Evolutionary conservation across 805 yeast species (phyloP).

Genomic region (Starmerella lactis-condensi): DNA sequence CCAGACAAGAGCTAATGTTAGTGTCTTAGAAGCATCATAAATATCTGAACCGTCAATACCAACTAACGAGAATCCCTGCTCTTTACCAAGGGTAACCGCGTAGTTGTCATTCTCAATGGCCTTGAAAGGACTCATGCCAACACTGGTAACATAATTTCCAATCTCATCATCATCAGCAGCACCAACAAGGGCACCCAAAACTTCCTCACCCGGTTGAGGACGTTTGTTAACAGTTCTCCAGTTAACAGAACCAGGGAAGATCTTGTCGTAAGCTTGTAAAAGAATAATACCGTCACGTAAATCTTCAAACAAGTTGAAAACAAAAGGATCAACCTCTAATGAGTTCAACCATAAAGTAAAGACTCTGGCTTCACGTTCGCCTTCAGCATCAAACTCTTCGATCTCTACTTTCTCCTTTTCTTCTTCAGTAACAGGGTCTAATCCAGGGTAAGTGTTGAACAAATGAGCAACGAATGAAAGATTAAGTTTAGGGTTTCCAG

Average conservation of each 20-base stretch:
- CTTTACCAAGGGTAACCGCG: constrained; percentile 92
- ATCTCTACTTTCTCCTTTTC: constrained; percentile 67
- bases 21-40: constrained; percentile 74
- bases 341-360: constrained; percentile 96
- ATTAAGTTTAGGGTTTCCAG: constrained; percentile 92
- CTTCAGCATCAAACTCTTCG: constrained; percentile 97
- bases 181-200: constrained; percentile 14
- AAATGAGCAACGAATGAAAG: constrained; percentile 94
- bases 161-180: constrained; percentile 14
- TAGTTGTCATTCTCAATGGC: constrained; percentile 95
- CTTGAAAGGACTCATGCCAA: constrained; percentile 57
- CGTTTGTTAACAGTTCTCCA: constrained; percentile 63
- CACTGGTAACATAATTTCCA: constrained; percentile 12
- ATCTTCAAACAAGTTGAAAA: constrained; percentile 79
- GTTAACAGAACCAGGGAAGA: constrained; percentile 80
- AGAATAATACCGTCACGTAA: constrained; percentile 79
- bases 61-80: constrained; percentile 77
- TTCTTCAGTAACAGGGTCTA: constrained; percentile 80
- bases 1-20: constrained; percentile 91
- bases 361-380: constrained; percentile 97
- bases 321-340: constrained; percentile 88
- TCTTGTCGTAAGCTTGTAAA: constrained; percentile 87
- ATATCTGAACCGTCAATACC: constrained; percentile 98
- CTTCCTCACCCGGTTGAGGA: constrained; percentile 54
- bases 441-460: constrained; percentile 91